Conservation (phyloP, 805 yeast genomes). For the Myxozyma melibiosi region DNA sequence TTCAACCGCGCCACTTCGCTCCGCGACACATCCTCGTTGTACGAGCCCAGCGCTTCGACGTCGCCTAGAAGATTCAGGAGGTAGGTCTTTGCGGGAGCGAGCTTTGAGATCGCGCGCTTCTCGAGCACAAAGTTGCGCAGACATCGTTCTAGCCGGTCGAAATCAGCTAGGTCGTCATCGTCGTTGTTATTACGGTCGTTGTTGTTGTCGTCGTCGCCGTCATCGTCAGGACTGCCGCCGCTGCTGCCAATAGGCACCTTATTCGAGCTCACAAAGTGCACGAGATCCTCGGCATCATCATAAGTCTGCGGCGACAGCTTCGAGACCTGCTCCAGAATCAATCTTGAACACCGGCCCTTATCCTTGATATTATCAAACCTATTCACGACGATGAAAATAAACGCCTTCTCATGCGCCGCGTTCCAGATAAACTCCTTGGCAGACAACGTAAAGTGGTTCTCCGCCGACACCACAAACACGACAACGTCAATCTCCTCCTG, state of each 20-base stretch:
- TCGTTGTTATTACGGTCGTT: conserved; percentile 36
- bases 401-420: conserved; percentile 87
- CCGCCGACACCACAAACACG: conserved; percentile 94
- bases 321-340: conserved; percentile 83
- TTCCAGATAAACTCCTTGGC: conserved; percentile 91
- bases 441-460: conserved; percentile 89
- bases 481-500: conserved; percentile 97
- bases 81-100: conserved; percentile 92
- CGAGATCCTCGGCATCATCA: conserved; percentile 85
- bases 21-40: conserved; percentile 60
- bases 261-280: conserved; percentile 82
- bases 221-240: conserved; percentile 45
- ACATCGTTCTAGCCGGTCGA: conserved; percentile 82
- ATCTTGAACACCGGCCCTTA: conserved; percentile 72
- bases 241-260: conserved; percentile 48
- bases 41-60: conserved; percentile 57
- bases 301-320: conserved; percentile 86
- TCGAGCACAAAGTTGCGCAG: conserved; percentile 83
- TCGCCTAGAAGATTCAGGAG: conserved; percentile 70
- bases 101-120: conserved; percentile 83
- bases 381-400: conserved; percentile 92
- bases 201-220: conserved; percentile 38
- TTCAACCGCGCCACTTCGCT: conserved; percentile 53
- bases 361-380: conserved; percentile 84
- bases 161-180: conserved; percentile 45